These are phyloP conservation scores for Aristolochia californica DNA, from an alignment of 164 flowering plant species.

Conservation along the genomic window DNA sequence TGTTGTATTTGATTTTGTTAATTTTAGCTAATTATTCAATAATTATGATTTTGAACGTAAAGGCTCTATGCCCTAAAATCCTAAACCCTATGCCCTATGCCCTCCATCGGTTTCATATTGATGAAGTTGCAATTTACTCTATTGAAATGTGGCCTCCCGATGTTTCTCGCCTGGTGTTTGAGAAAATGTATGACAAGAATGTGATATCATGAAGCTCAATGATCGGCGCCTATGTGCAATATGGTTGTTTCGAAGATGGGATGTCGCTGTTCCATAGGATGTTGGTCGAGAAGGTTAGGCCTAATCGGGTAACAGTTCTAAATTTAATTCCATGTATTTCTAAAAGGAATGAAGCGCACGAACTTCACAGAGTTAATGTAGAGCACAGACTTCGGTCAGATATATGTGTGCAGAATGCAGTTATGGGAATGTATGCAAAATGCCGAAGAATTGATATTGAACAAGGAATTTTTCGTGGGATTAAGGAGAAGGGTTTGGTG, in stretches of 20 bases:
- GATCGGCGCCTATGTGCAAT: conserved; percentile 21
- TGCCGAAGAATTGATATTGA: conserved; percentile 21
- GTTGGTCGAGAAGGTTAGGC: conserved; percentile 15
- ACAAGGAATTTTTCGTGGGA: conserved; percentile 11
- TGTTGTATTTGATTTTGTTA: too few species aligned
- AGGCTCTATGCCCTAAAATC: too few species aligned
- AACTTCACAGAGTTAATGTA: conserved; percentile 11
- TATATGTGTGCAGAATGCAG: conserved; percentile 18
- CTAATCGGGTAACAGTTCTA: conserved; percentile 15
- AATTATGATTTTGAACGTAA: too few species aligned
- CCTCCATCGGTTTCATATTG: too few species aligned
- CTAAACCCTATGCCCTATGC: too few species aligned
- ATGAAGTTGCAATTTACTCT: too few species aligned
- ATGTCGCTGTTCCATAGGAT: conserved; percentile 16
- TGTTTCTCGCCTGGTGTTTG: too few species aligned
- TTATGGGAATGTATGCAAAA: conserved; percentile 22
- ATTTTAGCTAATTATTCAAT: too few species aligned
- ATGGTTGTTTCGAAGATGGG: conserved; percentile 15
- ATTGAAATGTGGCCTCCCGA: conserved; percentile 16
- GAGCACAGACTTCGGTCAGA: conserved; percentile 14
- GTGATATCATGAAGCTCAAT: conserved; percentile 20
- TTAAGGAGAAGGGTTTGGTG: conserved; percentile 18
- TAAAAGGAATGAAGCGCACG: conserved; percentile 13
- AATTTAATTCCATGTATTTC: conserved; percentile 20
- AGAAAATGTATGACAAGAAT: conserved; percentile 19